phyloP scores from a whole-genome alignment of 2,329 filamentous ascomycete species.

The Phyllosticta citribraziliensis region DNA sequence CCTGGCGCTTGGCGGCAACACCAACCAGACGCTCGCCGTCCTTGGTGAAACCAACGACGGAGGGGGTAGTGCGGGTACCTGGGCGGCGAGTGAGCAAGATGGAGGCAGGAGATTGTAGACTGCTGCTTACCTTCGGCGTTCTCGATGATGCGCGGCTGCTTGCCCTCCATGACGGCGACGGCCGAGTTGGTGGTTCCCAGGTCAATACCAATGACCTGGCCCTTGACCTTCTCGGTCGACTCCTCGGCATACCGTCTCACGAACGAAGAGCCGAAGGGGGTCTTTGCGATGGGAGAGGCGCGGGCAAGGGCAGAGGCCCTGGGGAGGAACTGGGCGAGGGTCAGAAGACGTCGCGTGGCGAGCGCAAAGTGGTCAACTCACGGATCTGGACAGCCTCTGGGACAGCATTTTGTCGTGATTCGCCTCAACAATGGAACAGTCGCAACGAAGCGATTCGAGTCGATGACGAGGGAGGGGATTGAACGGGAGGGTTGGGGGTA shows the following conservation, averaged over 20 bases:
- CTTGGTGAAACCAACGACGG: slow-evolving; percentile 89
- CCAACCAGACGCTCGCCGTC: slow-evolving; percentile 93
- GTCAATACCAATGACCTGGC: slow-evolving; percentile 96
- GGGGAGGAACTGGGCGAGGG: slow-evolving; percentile 46
- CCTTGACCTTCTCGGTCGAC: slow-evolving; percentile 74
- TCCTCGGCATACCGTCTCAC: slow-evolving; percentile 64
- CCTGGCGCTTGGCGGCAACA: slow-evolving; percentile 96
- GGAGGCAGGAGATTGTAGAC: not conserved
- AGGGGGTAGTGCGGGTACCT: slow-evolving; percentile 86
- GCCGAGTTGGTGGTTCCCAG: slow-evolving; percentile 97
- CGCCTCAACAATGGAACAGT: slow-evolving; percentile 12
- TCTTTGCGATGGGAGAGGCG: slow-evolving; percentile 56
- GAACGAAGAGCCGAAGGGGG: slow-evolving; percentile 63
- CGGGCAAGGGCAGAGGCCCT: slow-evolving; percentile 63
- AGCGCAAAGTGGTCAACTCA: slow-evolving; percentile 18
- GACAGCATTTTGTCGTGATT: slow-evolving; percentile 29
- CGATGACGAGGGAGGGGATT: slow-evolving; percentile 17
- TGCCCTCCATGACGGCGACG: slow-evolving; percentile 96
- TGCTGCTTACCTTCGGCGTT: slow-evolving; percentile 71
- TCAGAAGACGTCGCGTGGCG: slow-evolving; percentile 7
- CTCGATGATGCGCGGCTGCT: slow-evolving; percentile 90
- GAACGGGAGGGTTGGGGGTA: slow-evolving; percentile 12
- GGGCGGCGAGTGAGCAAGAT: slow-evolving; percentile 12
- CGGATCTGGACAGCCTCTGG: slow-evolving; percentile 32
- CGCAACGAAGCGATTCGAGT: slow-evolving; percentile 17